A percentile compares a stretch with the other conserved stretches of the same genome.
Evolutionary conservation across 2,329 filamentous ascomycete genomes (phyloP).

Genomic region (Diaporthe capsici): DNA sequence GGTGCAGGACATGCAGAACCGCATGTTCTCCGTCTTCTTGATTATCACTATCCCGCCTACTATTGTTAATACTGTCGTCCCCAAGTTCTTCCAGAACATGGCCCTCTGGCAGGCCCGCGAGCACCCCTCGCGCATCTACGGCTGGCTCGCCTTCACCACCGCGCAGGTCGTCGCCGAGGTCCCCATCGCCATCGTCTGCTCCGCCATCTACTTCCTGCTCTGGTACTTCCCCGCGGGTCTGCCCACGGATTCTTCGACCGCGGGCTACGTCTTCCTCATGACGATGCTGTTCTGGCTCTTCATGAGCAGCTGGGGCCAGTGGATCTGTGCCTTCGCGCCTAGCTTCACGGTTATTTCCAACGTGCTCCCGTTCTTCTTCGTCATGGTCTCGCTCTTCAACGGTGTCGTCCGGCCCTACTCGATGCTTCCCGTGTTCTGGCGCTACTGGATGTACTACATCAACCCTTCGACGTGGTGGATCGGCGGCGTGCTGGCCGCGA

Average conservation of each 20-base stretch:
- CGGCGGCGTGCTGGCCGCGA: conserved; percentile 76
- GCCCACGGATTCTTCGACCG: conserved; percentile 63
- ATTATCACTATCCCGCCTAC: conserved; percentile 81
- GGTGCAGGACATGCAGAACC: conserved; percentile 75
- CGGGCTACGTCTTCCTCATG: conserved; percentile 62
- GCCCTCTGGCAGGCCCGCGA: conserved; percentile 80
- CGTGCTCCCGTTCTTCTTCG: conserved; percentile 79
- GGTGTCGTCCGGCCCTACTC: conserved; percentile 80
- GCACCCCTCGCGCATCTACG: conserved; percentile 84
- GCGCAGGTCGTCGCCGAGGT: conserved; percentile 78
- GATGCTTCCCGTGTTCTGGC: conserved; percentile 78
- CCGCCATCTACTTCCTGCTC: conserved; percentile 74
- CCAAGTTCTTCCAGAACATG: conserved; percentile 76
- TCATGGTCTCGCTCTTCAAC: conserved; percentile 79
- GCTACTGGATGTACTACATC: conserved; percentile 79
- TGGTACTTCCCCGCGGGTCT: conserved; percentile 83
- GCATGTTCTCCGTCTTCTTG: conserved; percentile 83
- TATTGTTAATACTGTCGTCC: conserved; percentile 83
- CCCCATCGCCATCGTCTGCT: conserved; percentile 77
- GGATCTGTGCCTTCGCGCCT: conserved; percentile 87
- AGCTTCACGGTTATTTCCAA: conserved; percentile 86
- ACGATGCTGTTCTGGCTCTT: conserved; percentile 83
- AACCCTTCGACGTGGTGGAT: conserved; percentile 82
- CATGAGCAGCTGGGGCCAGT: conserved; percentile 82
- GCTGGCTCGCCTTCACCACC: conserved; percentile 79